Conservation (phyloP, 768 basidiomycete species). For the Russula compacta region DNA sequence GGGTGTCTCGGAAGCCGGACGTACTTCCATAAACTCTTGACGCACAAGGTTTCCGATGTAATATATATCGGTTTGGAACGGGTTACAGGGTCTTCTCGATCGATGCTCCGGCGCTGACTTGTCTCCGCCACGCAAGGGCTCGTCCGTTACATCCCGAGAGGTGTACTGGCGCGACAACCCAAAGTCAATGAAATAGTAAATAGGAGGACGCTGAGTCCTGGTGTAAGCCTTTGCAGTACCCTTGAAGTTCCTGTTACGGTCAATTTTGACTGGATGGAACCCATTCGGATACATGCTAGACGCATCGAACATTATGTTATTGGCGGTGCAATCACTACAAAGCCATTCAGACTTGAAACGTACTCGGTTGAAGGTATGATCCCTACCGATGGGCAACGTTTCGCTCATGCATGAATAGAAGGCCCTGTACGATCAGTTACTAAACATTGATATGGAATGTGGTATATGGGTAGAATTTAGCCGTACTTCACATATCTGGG, state of each 20-base stretch:
- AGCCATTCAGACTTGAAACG: neutral
- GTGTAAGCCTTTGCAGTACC: constrained; percentile 19
- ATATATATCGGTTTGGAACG: constrained; percentile 31
- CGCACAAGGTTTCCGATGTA: constrained; percentile 29
- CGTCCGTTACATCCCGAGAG: constrained; percentile 24
- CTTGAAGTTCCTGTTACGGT: constrained; percentile 21
- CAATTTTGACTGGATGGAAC: constrained; percentile 24
- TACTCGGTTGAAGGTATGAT: neutral
- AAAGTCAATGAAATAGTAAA: constrained; percentile 26
- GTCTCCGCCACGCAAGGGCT: constrained; percentile 35
- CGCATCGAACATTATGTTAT: constrained; percentile 26
- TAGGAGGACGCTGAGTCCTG: constrained; percentile 23
- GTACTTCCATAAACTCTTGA: constrained; percentile 24
- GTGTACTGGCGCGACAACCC: constrained; percentile 24
- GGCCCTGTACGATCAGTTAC: constrained; percentile 14
- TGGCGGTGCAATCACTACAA: constrained; percentile 13
- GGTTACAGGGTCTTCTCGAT: constrained; percentile 20
- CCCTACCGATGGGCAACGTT: constrained; percentile 27
- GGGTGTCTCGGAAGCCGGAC: neutral
- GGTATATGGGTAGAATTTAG: too few species aligned
- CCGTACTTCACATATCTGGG: constrained; percentile 30
- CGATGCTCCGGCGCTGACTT: constrained; percentile 31
- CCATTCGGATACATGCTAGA: constrained; percentile 22
- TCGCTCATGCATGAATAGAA: constrained; percentile 23
- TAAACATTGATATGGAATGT: neutral